Evolutionary conservation across 208 protist species (phyloP), one percentile per base, ranked within the genome.

Genomic region (Lotmaria passim): DNA sequence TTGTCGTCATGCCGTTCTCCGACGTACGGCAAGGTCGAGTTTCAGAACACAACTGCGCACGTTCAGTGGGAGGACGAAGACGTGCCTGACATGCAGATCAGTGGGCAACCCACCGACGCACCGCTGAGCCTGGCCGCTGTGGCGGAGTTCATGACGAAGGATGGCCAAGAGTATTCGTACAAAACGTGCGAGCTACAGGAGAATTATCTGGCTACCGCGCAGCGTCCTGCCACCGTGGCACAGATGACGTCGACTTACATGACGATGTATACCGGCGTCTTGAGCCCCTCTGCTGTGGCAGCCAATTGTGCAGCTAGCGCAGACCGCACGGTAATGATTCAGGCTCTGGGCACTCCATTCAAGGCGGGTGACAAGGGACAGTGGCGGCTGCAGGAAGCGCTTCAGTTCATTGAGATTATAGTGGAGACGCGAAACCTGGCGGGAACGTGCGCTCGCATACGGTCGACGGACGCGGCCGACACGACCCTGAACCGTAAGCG

Each of bases 321-420:
- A 7, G 41, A 63, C 33, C 75, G 68, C 21, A 71, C 69, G 31
- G 67, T 93, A 12, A 38, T 81, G 33, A 81, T 90, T 75, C 76
- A 80, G 21, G 73, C 75, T 3, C 46, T 93, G 39, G 87, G 85
- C 0, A 60, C 56, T n/a, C 73, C 78, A 0, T 28, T 78, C 34
- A 53, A 53, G 21, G 69, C 47, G 0, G 47, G 46, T 11, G 63
- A 72, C 14, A 50, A 51, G 2, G 69, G 61, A 43, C 66, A 69
- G 46, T 83, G 73, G 67, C 67, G 50, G 21, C 14, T 74, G 62
- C 73, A 85, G 67, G 78, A 89, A 52, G 73, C 80, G 17, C 55
- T 92, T 15, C 73, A 89, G 24, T 78, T 58, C 47, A 69, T 88
- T 44, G 86, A 91, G 58, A 51, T 89, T 1, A 28, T 79, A n/a